A percentile compares a stretch with the other conserved stretches of the same genome.
phyloP scores from a whole-genome alignment of 495 filamentous ascomycete genomes.

The Parachaetomium inaequale region DNA sequence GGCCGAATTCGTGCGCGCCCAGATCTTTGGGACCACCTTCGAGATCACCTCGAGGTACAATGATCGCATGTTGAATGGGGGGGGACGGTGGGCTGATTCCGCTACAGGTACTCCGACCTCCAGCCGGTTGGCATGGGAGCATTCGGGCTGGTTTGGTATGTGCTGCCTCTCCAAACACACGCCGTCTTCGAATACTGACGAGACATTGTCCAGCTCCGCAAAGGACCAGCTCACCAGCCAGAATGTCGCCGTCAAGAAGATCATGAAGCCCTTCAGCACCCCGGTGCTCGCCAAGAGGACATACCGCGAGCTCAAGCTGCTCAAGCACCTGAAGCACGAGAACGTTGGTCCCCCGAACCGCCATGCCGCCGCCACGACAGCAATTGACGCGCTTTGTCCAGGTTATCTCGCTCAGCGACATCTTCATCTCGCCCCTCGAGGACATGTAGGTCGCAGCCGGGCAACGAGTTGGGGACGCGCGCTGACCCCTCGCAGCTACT shows the following conservation, averaged over 20 bases:
- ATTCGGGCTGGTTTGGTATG: slow-evolving; percentile 96
- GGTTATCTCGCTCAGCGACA: slow-evolving; percentile 94
- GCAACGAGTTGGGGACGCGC: background rate
- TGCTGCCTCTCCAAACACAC: background rate
- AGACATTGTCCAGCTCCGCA: slow-evolving; percentile 64
- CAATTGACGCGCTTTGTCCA: slow-evolving; percentile 15
- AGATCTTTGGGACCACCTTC: slow-evolving; percentile 99
- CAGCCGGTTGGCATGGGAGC: slow-evolving; percentile 99
- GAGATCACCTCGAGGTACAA: slow-evolving; percentile 97
- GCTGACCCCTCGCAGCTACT: slow-evolving; percentile 64
- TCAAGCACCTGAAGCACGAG: slow-evolving; percentile 95
- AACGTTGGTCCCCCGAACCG: slow-evolving; percentile 60
- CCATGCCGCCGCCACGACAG: background rate
- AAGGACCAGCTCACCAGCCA: slow-evolving; percentile 95
- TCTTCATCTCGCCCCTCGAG: slow-evolving; percentile 98
- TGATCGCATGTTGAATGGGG: slow-evolving; percentile 19
- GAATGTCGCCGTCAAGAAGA: slow-evolving; percentile 98
- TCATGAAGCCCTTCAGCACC: slow-evolving; percentile 99
- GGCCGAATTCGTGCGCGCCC: slow-evolving; percentile 98
- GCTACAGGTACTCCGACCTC: slow-evolving; percentile 83
- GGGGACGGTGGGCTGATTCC: slow-evolving; percentile 21
- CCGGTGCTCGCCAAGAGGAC: slow-evolving; percentile 95
- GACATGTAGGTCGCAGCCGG: slow-evolving; percentile 69
- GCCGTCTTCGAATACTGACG: slow-evolving; percentile 18
- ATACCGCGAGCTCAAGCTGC: slow-evolving; percentile 92